phyloP scores from a whole-genome alignment of 2,329 filamentous ascomycete genomes.

The Massarina eburnea region DNA sequence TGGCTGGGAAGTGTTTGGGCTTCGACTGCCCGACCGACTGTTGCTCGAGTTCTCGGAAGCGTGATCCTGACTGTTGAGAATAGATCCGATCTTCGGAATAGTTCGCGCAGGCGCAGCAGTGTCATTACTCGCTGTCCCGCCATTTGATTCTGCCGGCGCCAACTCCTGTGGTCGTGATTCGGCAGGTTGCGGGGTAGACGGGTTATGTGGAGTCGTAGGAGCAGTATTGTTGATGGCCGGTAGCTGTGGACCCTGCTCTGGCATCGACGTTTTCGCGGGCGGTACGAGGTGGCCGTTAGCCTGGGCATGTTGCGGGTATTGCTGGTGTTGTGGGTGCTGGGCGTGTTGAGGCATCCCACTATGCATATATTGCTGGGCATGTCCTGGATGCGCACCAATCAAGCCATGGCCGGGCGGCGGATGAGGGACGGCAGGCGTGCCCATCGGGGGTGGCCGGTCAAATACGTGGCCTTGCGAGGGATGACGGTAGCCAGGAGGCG shows the following conservation, averaged over 20 bases:
- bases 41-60: constrained; percentile 33
- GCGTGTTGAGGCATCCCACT: constrained; percentile 20
- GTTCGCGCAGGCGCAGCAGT: constrained; percentile 34
- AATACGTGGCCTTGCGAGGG: constrained; percentile 10
- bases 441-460: constrained; percentile 33
- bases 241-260: constrained; percentile 39
- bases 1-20: constrained; percentile 36
- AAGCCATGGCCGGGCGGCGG: constrained; percentile 36
- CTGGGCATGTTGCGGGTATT: constrained; percentile 27
- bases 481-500: constrained; percentile 29
- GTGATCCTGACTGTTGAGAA: constrained; percentile 34
- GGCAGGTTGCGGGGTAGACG: constrained; percentile 31
- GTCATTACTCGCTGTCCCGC: constrained; percentile 22
- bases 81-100: constrained; percentile 49
- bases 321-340: not conserved
- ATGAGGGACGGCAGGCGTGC: constrained; percentile 35
- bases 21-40: constrained; percentile 47
- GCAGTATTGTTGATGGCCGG: constrained; percentile 37
- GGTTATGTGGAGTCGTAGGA: constrained; percentile 26
- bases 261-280: constrained; percentile 21
- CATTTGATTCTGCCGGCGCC: constrained; percentile 38
- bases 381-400: constrained; percentile 27
- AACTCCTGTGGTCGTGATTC: constrained; percentile 49
- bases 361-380: constrained; percentile 39
- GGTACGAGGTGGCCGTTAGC: constrained; percentile 36